Evolutionary conservation across 1,284 basidiomycete species (phyloP).

Genomic region (Filobasidium uniguttulatum): DNA sequence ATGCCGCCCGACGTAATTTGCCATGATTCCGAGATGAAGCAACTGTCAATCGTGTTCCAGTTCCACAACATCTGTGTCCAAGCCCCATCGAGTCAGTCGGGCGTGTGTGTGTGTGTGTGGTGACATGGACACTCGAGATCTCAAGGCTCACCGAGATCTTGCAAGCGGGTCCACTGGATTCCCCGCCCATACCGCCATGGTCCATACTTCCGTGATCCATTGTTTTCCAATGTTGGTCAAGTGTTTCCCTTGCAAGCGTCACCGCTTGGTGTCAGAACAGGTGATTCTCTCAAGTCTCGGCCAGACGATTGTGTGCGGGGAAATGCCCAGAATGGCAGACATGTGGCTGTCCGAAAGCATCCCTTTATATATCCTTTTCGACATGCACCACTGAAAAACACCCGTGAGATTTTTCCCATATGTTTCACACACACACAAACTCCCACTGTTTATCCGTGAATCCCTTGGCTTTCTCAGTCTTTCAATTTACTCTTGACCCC

Average conservation of each 20-base stretch:
- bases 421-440: too few species aligned
- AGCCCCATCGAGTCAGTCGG: conserved; percentile 19
- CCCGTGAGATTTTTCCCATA: too few species aligned
- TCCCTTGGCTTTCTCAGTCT: too few species aligned
- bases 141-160: not conserved
- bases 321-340: too few species aligned
- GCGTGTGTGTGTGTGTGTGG: not conserved
- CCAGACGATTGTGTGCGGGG: too few species aligned
- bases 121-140: not conserved
- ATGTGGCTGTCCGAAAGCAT: too few species aligned
- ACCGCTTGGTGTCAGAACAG: too few species aligned
- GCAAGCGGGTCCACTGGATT: not conserved
- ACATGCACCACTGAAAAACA: too few species aligned
- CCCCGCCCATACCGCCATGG: not conserved
- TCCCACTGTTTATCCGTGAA: too few species aligned
- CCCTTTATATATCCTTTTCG: too few species aligned
- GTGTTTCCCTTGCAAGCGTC: not conserved
- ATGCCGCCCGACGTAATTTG: conserved; percentile 28
- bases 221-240: not conserved
- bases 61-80: conserved; percentile 34
- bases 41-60: conserved; percentile 34
- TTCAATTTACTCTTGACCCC: too few species aligned
- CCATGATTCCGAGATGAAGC: conserved; percentile 37
- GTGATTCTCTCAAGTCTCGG: too few species aligned
- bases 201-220: conserved; percentile 5